These are phyloP conservation scores for Scheffersomyces quercinus DNA, from an alignment of 1,139 yeast species.

Conservation along the genomic window DNA sequence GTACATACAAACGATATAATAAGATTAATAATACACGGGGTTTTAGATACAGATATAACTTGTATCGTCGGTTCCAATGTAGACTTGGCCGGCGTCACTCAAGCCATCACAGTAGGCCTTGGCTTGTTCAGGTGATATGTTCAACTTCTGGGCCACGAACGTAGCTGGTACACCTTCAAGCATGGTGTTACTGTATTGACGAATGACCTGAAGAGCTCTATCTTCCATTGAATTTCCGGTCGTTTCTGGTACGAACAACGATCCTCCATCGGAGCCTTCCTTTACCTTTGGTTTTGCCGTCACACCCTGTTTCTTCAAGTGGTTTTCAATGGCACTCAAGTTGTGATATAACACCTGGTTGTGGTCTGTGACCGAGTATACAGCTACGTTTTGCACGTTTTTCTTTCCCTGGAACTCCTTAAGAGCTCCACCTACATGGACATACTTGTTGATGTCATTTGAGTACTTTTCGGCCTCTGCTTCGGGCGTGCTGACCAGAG, in stretches of 20 bases:
- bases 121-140: constrained; percentile 50
- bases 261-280: constrained; percentile 3
- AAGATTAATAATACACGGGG: no score
- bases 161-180: constrained; percentile 73
- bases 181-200: constrained; percentile 56
- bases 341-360: constrained; percentile 79
- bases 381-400: constrained; percentile 62
- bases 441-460: constrained; percentile 47
- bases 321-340: constrained; percentile 68
- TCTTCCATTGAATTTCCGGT: constrained; percentile 35
- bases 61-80: constrained; percentile 66
- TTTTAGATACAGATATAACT: constrained; percentile 36
- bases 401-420: constrained; percentile 70
- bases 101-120: constrained; percentile 50
- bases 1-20: no score
- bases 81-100: constrained; percentile 65
- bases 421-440: constrained; percentile 69
- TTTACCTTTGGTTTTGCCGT: constrained; percentile 12
- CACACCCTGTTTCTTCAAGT: constrained; percentile 53
- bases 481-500: constrained; percentile 36
- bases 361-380: constrained; percentile 63
- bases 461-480: constrained; percentile 34
- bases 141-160: constrained; percentile 57
- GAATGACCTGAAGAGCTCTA: constrained; percentile 49
- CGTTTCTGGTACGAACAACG: constrained; percentile 17